Base-by-base conservation (phyloP, 83 land plant species). In the Picea mariana region DNA sequence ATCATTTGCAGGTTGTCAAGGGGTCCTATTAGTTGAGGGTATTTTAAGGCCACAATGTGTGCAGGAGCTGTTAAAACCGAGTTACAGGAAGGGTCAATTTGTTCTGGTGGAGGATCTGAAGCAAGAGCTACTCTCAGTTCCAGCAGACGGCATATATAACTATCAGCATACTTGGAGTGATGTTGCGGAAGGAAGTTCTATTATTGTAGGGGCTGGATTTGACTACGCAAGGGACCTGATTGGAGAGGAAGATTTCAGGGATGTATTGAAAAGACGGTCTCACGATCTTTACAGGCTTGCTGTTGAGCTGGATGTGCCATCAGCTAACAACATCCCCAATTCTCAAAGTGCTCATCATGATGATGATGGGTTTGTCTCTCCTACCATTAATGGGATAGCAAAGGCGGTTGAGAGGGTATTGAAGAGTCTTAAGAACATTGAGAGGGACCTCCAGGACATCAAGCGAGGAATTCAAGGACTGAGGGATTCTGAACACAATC, bases 221-320 rank as follows among this genome's bases (percentile, higher is more conserved):
- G 88, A 94, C 79, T 85, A 87, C 31, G 95, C 93, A 6, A 79
- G 91, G 79, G 90, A 95, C 67, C 87, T 95, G 58, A 86, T 95
- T 13, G 90, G 92, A 4, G 94, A 87, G 59, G 95, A 93, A 62
- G 92, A 93, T n/a, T 93, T 91, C 73, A 86, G 87, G n/a, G 95
- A 94, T 77, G 93, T 94, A 18, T 81, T 94, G 76, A 86, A 94
- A 42, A 47, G 92, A 11, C 81, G 91, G 31, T 93, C 86, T 77
- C 80, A 92, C 78, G 91, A 87, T 81, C 91, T 93, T 0, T 83
- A 90, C 66, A 84, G 86, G 81, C 88, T 91, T 23, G 91, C 88
- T 47, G 59, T 62, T 15, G 93, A 91, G 61, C 82, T 91, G 65
- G 90, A 85, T 77, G 87, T 89, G 47, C 88, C 91, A 23, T n/a